Conservation (phyloP, 148 eudicot species). For the Polygonum maritimum region DNA sequence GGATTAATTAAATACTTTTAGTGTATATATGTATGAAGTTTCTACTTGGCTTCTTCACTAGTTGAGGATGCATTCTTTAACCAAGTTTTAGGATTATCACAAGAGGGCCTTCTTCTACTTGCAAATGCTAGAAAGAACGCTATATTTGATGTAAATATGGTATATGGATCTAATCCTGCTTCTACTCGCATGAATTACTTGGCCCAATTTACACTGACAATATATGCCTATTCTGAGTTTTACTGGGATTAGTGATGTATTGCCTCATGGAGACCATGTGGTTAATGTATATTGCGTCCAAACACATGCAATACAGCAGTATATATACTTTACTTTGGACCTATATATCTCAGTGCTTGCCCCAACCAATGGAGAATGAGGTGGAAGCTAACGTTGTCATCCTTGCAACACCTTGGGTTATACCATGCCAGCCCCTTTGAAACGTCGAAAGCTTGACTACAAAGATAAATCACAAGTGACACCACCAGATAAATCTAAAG, state of each 20-base stretch:
- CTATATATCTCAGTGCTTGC: too few species aligned
- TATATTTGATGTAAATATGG: conserved; percentile 88
- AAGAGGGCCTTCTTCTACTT: conserved; percentile 75
- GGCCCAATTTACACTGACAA: conserved; percentile 89
- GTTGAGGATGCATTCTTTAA: conserved; percentile 77
- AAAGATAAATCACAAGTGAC: too few species aligned
- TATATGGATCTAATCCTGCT: conserved; percentile 69
- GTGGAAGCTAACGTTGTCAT: too few species aligned
- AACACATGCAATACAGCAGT: conserved; percentile 98
- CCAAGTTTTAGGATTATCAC: conserved; percentile 81
- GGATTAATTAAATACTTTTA: neutral
- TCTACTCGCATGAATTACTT: conserved; percentile 69
- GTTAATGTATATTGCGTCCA: conserved; percentile 96
- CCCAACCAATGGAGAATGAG: too few species aligned
- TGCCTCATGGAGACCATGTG: conserved; percentile 65
- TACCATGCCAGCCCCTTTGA: too few species aligned
- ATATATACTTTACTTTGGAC: too few species aligned
- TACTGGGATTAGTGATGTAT: conserved; percentile 72
- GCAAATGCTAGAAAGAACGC: conserved; percentile 98
- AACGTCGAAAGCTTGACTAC: too few species aligned
- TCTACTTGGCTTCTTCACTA: neutral
- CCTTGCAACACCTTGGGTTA: too few species aligned
- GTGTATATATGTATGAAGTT: neutral
- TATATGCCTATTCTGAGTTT: conserved; percentile 98
- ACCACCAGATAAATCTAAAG: too few species aligned